A percentile compares a stretch with the other conserved stretches of the same genome.
Evolutionary conservation across 305 asterid species (phyloP).

Genomic region (Stenogyne calaminthoides): DNA sequence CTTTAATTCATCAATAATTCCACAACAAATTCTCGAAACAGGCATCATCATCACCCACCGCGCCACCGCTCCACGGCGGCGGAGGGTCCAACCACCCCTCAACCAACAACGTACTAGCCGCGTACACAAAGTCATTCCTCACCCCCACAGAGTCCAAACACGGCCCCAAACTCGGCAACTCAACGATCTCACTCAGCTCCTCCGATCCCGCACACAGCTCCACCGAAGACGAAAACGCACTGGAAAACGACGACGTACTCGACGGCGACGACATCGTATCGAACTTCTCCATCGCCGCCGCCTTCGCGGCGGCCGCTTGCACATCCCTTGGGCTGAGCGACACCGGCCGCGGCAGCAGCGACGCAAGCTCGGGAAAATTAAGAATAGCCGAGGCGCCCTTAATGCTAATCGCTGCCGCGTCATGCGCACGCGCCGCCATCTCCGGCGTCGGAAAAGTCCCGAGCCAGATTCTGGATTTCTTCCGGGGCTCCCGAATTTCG

Average conservation of each 20-base stretch:
- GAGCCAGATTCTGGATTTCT: constrained; percentile 82
- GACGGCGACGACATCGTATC: constrained; percentile 31
- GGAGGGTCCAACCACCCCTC: constrained; percentile 59
- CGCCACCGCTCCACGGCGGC: constrained; percentile 42
- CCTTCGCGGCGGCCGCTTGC: constrained; percentile 83
- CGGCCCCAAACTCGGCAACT: constrained; percentile 65
- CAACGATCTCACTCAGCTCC: constrained; percentile 70
- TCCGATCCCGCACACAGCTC: constrained; percentile 52
- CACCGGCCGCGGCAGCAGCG: constrained; percentile 59
- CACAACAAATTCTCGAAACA: constrained; percentile 48
- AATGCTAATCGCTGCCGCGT: constrained; percentile 78
- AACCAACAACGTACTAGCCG: constrained; percentile 37
- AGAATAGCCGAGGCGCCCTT: constrained; percentile 76
- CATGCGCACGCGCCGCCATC: constrained; percentile 96
- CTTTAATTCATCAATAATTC: constrained; percentile 40
- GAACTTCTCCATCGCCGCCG: constrained; percentile 76
- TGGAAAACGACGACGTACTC: constrained; percentile 15
- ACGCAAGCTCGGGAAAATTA: constrained; percentile 68
- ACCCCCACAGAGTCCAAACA: constrained; percentile 42
- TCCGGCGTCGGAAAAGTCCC: constrained; percentile 82
- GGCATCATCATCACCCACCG: constrained; percentile 29
- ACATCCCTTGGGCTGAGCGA: constrained; percentile 74
- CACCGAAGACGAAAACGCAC: constrained; percentile 30
- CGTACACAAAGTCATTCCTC: constrained; percentile 53
- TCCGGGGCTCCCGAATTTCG: constrained; percentile 88